Percentiles rank a stretch among this genome's conserved stretches.
phyloP scores from a whole-genome alignment of 192 early-diverging fungal genomes.

The Podila epicladia region DNA sequence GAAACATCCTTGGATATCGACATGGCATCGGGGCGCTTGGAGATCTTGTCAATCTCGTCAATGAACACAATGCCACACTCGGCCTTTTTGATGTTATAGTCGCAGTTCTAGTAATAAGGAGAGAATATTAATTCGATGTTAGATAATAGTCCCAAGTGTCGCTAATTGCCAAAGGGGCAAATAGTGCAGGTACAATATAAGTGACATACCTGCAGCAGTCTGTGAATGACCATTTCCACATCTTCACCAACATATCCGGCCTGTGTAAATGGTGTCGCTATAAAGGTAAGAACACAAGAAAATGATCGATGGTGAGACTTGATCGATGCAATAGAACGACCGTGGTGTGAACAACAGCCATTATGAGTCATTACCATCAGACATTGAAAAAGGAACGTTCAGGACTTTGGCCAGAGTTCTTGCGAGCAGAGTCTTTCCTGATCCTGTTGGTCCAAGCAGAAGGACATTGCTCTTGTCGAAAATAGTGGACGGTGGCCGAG shows the following conservation, averaged over 20 bases:
- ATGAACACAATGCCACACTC: slow-evolving; percentile 92
- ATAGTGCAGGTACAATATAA: neutral
- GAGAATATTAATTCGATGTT: neutral
- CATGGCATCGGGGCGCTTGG: slow-evolving; percentile 77
- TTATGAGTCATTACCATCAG: slow-evolving; percentile 62
- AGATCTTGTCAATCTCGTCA: slow-evolving; percentile 94
- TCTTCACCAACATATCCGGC: slow-evolving; percentile 94
- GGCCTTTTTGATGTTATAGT: slow-evolving; percentile 87
- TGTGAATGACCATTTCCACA: slow-evolving; percentile 86
- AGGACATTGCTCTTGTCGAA: slow-evolving; percentile 94
- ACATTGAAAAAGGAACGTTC: slow-evolving; percentile 89
- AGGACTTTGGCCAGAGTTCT: slow-evolving; percentile 85
- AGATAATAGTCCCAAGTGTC: too few species aligned
- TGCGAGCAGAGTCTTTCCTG: slow-evolving; percentile 86
- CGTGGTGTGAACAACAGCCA: too few species aligned
- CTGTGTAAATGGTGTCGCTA: slow-evolving; percentile 87
- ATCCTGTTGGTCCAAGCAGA: slow-evolving; percentile 87
- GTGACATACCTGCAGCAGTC: slow-evolving; percentile 73
- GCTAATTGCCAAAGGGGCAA: neutral
- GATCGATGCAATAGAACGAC: neutral
- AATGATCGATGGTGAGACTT: neutral
- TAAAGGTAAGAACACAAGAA: neutral
- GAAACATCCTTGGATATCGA: slow-evolving; percentile 86
- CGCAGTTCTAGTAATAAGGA: slow-evolving; percentile 65
- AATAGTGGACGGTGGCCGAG: slow-evolving; percentile 56